These are phyloP conservation scores for Pyrenopolyporus hunteri DNA, from an alignment of 495 filamentous ascomycete species.

Conservation along the genomic window DNA sequence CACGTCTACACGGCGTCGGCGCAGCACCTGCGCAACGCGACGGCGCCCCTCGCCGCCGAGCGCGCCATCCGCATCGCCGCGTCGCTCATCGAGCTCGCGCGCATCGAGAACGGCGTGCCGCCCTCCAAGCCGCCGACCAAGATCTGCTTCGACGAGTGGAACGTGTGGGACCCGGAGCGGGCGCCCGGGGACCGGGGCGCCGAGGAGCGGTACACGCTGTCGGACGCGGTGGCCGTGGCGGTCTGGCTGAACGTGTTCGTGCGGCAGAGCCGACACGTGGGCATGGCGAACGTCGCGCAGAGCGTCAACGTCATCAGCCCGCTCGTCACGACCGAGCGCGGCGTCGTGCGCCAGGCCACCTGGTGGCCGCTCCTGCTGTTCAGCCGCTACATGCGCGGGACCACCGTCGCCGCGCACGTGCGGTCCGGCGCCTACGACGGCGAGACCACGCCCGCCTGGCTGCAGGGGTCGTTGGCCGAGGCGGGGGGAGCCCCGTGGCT, in stretches of 20 bases:
- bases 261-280: conserved; percentile 71
- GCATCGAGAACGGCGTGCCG: conserved; percentile 69
- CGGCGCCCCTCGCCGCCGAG: conserved; percentile 72
- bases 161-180: conserved; percentile 79
- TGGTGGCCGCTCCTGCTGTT: conserved; percentile 80
- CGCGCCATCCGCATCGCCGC: conserved; percentile 74
- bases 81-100: conserved; percentile 72
- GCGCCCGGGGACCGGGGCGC: conserved; percentile 72
- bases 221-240: conserved; percentile 74
- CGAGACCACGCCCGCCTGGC: conserved; percentile 67
- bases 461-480: conserved; percentile 63
- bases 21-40: conserved; percentile 62
- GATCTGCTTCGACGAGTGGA: conserved; percentile 86
- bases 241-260: conserved; percentile 81
- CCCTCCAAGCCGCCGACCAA: conserved; percentile 61
- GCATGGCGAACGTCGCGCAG: conserved; percentile 85
- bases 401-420: conserved; percentile 67
- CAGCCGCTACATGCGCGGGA: conserved; percentile 75
- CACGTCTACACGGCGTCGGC: conserved; percentile 71
- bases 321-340: conserved; percentile 69
- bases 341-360: conserved; percentile 73
- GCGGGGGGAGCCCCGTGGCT: conserved; percentile 65
- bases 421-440: conserved; percentile 65
- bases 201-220: conserved; percentile 75
- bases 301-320: conserved; percentile 80